These are phyloP conservation scores for Lactarius trivialis DNA, from an alignment of 768 basidiomycete genomes.

Conservation along the genomic window DNA sequence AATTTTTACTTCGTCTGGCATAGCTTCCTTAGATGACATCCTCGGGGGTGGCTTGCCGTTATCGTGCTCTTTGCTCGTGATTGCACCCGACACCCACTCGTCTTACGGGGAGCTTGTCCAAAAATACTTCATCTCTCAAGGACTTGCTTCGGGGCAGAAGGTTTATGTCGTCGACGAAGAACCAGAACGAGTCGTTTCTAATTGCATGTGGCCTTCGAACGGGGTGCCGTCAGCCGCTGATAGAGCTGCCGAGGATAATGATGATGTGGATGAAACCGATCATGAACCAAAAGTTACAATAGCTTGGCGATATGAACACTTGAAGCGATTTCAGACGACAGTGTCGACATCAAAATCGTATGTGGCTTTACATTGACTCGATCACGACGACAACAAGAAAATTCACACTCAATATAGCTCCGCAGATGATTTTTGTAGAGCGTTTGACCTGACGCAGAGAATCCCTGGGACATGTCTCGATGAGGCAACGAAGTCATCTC, in stretches of 20 bases:
- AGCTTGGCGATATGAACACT: slow-evolving; percentile 93
- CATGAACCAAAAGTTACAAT: slow-evolving; percentile 73
- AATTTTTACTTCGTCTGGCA: slow-evolving; percentile 71
- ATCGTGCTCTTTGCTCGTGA: slow-evolving; percentile 61
- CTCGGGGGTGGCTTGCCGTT: slow-evolving; percentile 89
- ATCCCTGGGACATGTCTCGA: slow-evolving; percentile 44
- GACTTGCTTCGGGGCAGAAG: slow-evolving; percentile 63
- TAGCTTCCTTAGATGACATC: slow-evolving; percentile 91
- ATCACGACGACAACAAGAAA: slow-evolving; percentile 1
- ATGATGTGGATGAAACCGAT: slow-evolving; percentile 32
- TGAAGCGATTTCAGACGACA: slow-evolving; percentile 90
- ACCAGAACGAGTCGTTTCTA: slow-evolving; percentile 50
- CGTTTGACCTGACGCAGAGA: slow-evolving; percentile 66
- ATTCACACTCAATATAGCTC: slow-evolving; percentile 33
- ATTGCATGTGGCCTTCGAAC: slow-evolving; percentile 75
- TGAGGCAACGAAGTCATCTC: slow-evolving; percentile 26
- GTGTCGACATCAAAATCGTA: slow-evolving; percentile 46
- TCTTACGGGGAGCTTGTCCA: slow-evolving; percentile 80
- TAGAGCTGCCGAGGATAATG: slow-evolving; percentile 36
- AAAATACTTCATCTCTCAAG: slow-evolving; percentile 87
- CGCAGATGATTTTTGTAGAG: slow-evolving; percentile 54
- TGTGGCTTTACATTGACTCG: slow-evolving; percentile 28
- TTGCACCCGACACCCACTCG: slow-evolving; percentile 83
- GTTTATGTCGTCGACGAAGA: slow-evolving; percentile 61
- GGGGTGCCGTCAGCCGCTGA: slow-evolving; percentile 21